Evolutionary conservation across 73 alveolate genomes (phyloP).

Genomic region (Loxodes magnus): DNA sequence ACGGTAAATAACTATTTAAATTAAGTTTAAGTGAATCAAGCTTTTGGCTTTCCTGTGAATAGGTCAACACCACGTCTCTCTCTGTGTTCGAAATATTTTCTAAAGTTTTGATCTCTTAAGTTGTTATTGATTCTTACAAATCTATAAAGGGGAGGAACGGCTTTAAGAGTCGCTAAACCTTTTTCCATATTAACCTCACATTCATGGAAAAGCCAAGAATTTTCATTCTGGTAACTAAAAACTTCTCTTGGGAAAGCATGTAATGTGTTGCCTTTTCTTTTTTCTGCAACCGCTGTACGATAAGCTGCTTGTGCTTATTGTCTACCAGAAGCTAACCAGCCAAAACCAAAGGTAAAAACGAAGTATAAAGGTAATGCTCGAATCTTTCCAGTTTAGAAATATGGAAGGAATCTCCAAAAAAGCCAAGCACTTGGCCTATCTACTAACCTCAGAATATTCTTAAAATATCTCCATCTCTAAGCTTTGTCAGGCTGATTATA

Average conservation of each 20-base stretch:
- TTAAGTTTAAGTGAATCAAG: background rate
- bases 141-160: background rate
- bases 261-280: too few relatives aligned
- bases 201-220: conserved; percentile 5
- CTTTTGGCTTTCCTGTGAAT: conserved; percentile 8
- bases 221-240: too few relatives aligned
- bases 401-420: conserved; percentile 7
- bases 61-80: conserved; percentile 12
- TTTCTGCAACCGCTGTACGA: too few relatives aligned
- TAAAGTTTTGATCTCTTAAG: conserved; percentile 10
- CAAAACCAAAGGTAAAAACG: background rate
- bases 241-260: too few relatives aligned
- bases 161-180: background rate
- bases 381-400: conserved; percentile 1
- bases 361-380: background rate
- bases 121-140: conserved; percentile 5
- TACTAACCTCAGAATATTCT: background rate
- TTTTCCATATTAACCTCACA: conserved; percentile 1
- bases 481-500: conserved; percentile 7
- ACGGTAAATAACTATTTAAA: too few relatives aligned
- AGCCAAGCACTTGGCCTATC: conserved; percentile 1
- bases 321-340: background rate
- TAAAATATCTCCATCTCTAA: background rate
- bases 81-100: conserved; percentile 16
- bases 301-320: background rate